A percentile compares a stretch with the other conserved stretches of the same genome.
Conservation (phyloP, 2,329 filamentous ascomycete species). For the Pyricularia sp. region DNA sequence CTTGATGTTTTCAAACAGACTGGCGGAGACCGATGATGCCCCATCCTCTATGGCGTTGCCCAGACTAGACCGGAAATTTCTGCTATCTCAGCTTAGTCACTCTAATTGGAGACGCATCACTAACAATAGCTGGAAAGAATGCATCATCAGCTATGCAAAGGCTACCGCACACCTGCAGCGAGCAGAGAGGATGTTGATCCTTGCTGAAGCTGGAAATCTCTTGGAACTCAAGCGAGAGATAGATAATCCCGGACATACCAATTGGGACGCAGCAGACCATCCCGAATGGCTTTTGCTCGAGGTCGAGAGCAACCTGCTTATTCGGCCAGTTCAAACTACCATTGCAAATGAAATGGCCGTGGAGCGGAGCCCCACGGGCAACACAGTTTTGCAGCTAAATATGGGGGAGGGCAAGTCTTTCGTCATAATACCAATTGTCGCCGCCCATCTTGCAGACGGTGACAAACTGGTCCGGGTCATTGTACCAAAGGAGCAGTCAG, state of each 20-base stretch:
- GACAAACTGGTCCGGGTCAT: slow-evolving; percentile 44
- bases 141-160: slow-evolving; percentile 28
- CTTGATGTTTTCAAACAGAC: background rate
- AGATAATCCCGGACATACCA: slow-evolving; percentile 40
- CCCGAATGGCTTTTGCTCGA: slow-evolving; percentile 58
- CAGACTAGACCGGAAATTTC: background rate
- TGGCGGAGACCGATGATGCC: background rate
- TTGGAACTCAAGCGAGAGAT: slow-evolving; percentile 28
- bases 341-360: slow-evolving; percentile 50
- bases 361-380: slow-evolving; percentile 18
- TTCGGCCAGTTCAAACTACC: slow-evolving; percentile 48
- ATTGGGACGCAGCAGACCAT: slow-evolving; percentile 40
- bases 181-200: slow-evolving; percentile 27
- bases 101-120: background rate
- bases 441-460: slow-evolving; percentile 40
- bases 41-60: background rate
- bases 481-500: slow-evolving; percentile 50
- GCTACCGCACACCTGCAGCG: slow-evolving; percentile 30
- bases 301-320: slow-evolving; percentile 51
- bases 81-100: background rate
- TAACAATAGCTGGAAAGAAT: background rate
- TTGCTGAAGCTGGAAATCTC: slow-evolving; percentile 15
- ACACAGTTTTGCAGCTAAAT: slow-evolving; percentile 54
- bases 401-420: slow-evolving; percentile 67
- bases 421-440: slow-evolving; percentile 58